Base-by-base conservation (phyloP, 2,329 filamentous ascomycete genomes). In the Magnaporthiopsis poae region DNA sequence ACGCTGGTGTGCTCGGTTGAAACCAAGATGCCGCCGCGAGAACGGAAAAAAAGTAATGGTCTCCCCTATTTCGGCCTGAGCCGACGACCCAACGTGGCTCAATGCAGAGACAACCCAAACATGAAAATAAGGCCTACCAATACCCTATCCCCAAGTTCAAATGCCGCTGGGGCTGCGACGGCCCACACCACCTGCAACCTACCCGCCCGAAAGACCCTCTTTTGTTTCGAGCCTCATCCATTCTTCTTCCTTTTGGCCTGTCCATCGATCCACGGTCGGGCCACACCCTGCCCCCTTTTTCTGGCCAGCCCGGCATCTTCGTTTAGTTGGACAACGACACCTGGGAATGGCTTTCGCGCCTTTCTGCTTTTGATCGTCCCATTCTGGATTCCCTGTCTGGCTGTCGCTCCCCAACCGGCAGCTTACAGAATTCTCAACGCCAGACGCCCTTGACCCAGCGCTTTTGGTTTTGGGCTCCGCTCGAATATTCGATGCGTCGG, bases 221-320 rank as follows among this genome's bases (percentile, higher is more conserved):
- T 25, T 60, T 33, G 63, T 65, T 65, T 65, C 63, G 63, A 65
- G 63, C 56, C 56, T 65, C 56, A 65, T 60, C 21, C 36, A 29
- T 29, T 39, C 46, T 63, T 13, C 21, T 25, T 62, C n/a, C n/a
- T 25, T 46, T 25, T 39, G 46, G 27, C 52, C 29, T 31, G 29
- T 56, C 27, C 13, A 65, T 65, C 63, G 63, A 46, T 65, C 63
- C 39, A 65, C 36, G 29, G 36, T 35, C 63, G 56, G 63, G 56
- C 63, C 63, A 65, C 63, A 31, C 52, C 52, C 35, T 63, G 21
- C 46, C 46, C 46, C 46, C n/a, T 56, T 56, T 56, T 56, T 46
- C 39, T 46, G 39, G 39, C 39, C 39, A 46, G 39, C 39, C 13
- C 39, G 13, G 21, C 8, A 11, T 52, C 46, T 8, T 21, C 21